Percentiles rank a stretch among this genome's conserved stretches.
Conservation (phyloP, 78 protist species). For the Speleostelium caveatum region DNA sequence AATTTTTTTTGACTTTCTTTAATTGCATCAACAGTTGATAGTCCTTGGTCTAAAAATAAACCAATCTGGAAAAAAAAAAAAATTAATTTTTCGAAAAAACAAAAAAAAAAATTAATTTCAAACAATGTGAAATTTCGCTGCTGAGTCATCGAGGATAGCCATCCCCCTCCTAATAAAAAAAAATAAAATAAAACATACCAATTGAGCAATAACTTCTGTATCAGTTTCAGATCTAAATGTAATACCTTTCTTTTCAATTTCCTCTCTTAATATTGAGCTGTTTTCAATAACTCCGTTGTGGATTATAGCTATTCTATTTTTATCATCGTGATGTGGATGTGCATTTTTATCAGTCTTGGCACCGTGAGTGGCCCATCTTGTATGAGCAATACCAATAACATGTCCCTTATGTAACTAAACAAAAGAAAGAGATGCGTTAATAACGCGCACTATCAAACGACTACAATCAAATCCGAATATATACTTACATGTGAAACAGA, state of each 20-base stretch:
- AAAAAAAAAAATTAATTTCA: too few relatives aligned
- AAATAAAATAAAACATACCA: slow-evolving; percentile 23
- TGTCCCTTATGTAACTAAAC: slow-evolving; percentile 78
- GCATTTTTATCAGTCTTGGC: slow-evolving; percentile 81
- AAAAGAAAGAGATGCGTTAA: background rate
- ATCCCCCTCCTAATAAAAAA: background rate
- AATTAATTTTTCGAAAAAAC: too few relatives aligned
- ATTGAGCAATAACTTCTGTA: slow-evolving; percentile 96
- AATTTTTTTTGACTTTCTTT: slow-evolving; percentile 80
- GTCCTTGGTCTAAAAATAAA: slow-evolving; percentile 64
- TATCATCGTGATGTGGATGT: slow-evolving; percentile 82
- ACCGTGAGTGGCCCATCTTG: slow-evolving; percentile 90
- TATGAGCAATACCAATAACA: slow-evolving; percentile 80
- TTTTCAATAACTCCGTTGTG: slow-evolving; percentile 87
- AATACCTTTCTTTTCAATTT: slow-evolving; percentile 72
- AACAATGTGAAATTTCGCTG: too few relatives aligned
- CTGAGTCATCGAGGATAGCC: too few relatives aligned
- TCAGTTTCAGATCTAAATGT: slow-evolving; percentile 94
- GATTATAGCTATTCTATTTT: slow-evolving; percentile 80
- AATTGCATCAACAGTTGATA: slow-evolving; percentile 78
- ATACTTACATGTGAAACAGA: slow-evolving; percentile 65
- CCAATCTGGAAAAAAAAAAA: slow-evolving; percentile 83
- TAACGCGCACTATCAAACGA: background rate
- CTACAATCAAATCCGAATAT: background rate
- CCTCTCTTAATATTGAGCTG: slow-evolving; percentile 40